Evolutionary conservation across 805 yeast species (phyloP), one percentile per base, ranked within the genome.

Genomic region (Geotrichum ghanense): DNA sequence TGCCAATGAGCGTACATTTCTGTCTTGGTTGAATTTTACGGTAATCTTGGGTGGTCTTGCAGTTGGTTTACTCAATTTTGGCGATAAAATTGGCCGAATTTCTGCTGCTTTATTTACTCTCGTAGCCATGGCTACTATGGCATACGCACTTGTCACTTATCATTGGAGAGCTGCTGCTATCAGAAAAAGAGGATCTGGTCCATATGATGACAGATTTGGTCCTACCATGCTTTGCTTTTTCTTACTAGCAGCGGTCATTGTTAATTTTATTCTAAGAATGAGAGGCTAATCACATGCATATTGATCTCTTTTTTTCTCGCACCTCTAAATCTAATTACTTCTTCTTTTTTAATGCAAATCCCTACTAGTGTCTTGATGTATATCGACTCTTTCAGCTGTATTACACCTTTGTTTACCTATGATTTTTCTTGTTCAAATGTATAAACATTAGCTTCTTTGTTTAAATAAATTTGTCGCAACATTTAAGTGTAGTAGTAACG

Each of bases 121-220:
- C 51, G 89, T 92, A 47, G 95, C 98, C 52, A 90, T 92, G 97
- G 87, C 85, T 53, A 90, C 98, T 21, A 92, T 92, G 99, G 75
- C 82, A 2, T 92, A 92, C 60, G 98, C 99, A 1, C 74, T 92
- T 51, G 75, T 87, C 43, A 92, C 97, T 10, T 92, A 92, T 66
- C 99, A 92, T 67, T 94, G 98, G 98, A 85, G 99, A 72, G 98
- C 98, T 1, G 87, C 89, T 62, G 98, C 98, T 50, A 92, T 92
- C 56, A 81, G 99, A 67, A 76, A 90, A 68, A 81, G 97, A 67
- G 98, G 98, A 39, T 79, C 95, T 12, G 98, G 98, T 43, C 98
- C 98, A n/a, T 92, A 92, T 63, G 99, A 92, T 62, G 99, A 92
- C 67, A 79, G 98, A 63, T 82, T 92, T 56, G 99, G 99, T 41